Conservation (phyloP, 768 basidiomycete genomes). For the Boletus coccyginus region DNA sequence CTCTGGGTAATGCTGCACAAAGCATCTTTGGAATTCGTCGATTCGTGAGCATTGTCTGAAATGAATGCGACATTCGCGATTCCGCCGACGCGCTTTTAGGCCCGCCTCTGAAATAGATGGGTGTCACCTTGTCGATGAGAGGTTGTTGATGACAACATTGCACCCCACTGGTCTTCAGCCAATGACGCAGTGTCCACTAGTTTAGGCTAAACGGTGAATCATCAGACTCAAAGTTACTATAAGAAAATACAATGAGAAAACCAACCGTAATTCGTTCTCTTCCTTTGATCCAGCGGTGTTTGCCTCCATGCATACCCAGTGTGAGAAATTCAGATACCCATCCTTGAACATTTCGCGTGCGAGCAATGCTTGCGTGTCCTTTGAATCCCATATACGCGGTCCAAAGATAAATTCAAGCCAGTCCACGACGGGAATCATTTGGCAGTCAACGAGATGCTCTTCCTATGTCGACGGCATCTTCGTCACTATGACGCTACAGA, state of each 20-base stretch:
- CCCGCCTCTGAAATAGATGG: conserved; percentile 7
- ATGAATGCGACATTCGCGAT: conserved; percentile 17
- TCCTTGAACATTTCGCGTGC: conserved; percentile 3
- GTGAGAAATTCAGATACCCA: conserved; percentile 13
- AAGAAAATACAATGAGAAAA: background rate
- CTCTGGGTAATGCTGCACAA: background rate
- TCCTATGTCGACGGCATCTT: conserved; percentile 1
- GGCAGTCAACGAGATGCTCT: conserved; percentile 3
- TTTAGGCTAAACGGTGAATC: background rate
- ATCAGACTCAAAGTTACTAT: background rate
- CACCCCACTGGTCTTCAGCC: conserved; percentile 14
- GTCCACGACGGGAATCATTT: conserved; percentile 10
- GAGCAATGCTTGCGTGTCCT: background rate
- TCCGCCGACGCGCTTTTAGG: no score
- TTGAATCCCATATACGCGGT: background rate
- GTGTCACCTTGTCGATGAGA: conserved; percentile 11
- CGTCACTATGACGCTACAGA: no score
- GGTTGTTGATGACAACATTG: conserved; percentile 15
- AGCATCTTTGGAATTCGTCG: background rate
- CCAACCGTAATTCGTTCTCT: background rate
- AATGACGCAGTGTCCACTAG: conserved; percentile 10
- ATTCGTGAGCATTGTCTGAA: conserved; percentile 11
- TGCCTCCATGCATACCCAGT: conserved; percentile 14
- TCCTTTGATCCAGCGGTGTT: background rate
- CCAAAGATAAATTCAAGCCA: conserved; percentile 16